Evolutionary conservation across 371 early-diverging fungal genomes (phyloP), one percentile per base, ranked within the genome.

Genomic region (Mucor lusitanicus): DNA sequence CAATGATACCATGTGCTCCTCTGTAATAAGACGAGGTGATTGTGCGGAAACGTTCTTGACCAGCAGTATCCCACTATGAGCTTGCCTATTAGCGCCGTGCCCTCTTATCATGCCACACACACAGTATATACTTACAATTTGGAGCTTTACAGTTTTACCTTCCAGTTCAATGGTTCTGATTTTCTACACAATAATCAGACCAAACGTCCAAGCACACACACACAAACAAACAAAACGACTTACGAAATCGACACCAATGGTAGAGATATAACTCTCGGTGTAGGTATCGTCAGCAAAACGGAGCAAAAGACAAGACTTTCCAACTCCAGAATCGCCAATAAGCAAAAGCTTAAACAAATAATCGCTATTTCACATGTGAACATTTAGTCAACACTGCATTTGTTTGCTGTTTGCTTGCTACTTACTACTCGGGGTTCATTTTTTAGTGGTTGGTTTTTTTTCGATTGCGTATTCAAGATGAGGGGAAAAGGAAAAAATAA

Each of bases 41-140:
- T 19, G 99, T 97, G 65, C 99, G 90, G 91, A 99, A 99, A 69
- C 99, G 91, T 80, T 99, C 99, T 87, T 99, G 99, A 30, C 99
- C 99, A 40, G 99, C 99, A n/a, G 99, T 99, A 82, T 99, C 99
- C 99, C 99, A 99, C 82, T 81, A 76, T 9, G 15, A 65, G 65
- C 30, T 32, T 19, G n/a, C 44, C n/a, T 32, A 57, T 12, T 42
- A 32, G 11, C 19, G 54, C 32, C 4, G 23, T 53, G 1, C 12
- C 12, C n/a, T 60, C 35, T 21, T 32, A 23, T 64, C n/a, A 25
- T 12, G n/a, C n/a, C n/a, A n/a, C n/a, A n/a, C 53, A 1, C 0
- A 40, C 21, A 3, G 1, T 8, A 15, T 13, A 13, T 15, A 74
- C 87, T 80, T 88, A 90, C 88, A 76, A 99, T 98, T 81, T 99